Conservation (phyloP, 352 stramenopile genomes). For the Aphanomyces euteiches region DNA sequence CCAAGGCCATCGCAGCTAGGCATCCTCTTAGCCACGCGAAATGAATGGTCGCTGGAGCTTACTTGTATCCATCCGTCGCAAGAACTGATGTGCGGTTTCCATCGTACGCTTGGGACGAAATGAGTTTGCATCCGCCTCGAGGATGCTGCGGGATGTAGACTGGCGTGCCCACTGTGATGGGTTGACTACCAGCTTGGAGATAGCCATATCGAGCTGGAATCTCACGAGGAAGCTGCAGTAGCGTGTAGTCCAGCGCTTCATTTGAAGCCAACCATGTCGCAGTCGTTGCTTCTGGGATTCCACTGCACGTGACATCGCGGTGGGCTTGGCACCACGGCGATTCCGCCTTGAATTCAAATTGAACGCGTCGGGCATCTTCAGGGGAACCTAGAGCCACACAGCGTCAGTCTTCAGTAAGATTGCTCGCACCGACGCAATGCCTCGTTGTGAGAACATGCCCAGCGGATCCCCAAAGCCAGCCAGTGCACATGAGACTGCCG, state of each 20-base stretch:
- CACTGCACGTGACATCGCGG: constrained; percentile 44
- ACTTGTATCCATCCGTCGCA: neutral
- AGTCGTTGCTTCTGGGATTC: constrained; percentile 43
- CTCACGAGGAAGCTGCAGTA: constrained; percentile 47
- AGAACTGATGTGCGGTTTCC: neutral
- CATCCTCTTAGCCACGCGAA: too few relatives aligned
- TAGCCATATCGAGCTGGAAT: constrained; percentile 53
- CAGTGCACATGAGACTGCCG: constrained; percentile 41
- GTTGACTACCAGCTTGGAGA: constrained; percentile 42
- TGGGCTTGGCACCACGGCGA: constrained; percentile 14
- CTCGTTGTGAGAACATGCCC: constrained; percentile 69
- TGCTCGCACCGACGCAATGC: constrained; percentile 46
- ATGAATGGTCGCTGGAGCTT: too few relatives aligned
- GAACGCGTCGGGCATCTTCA: constrained; percentile 40
- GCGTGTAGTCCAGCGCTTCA: constrained; percentile 53
- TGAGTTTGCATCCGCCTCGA: constrained; percentile 47
- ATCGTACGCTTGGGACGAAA: constrained; percentile 30
- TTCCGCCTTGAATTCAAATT: constrained; percentile 64
- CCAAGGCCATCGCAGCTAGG: constrained; percentile 35
- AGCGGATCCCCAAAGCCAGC: constrained; percentile 55
- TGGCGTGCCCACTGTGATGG: constrained; percentile 37
- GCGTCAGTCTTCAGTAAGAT: neutral
- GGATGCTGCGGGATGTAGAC: constrained; percentile 61
- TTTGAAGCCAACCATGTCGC: constrained; percentile 47
- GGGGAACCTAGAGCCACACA: constrained; percentile 25